Base-by-base conservation (phyloP, 805 yeast species). In the Candida mattraensis region DNA sequence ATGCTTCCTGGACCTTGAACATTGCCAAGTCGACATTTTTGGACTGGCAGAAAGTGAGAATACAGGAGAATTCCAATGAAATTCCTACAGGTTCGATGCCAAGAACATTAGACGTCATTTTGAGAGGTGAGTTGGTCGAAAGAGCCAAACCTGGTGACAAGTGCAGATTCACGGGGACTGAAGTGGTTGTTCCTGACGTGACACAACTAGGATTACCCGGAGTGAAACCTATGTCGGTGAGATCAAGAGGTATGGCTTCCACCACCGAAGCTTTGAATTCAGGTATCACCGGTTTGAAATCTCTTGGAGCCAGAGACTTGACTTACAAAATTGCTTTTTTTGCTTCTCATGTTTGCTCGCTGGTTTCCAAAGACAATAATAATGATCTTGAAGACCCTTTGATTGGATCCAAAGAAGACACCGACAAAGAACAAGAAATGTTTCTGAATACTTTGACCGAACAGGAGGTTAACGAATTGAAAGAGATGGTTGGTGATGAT, bases 71-170 rank as follows among this genome's bases (percentile, higher is more conserved):
- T 54, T 81, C 97, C n/a, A 84, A 72, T 50, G 98, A 91, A 62
- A 91, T 91, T 39, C 99, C 99, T 18, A 87, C 96, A 0, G 99
- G 99, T 18, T 88, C 97, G 3, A 91, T 91, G 99, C 99, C 99
- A 17, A 78, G 99, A 60, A 91, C 96, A 1, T 63, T 91, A 53
- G 99, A 91, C 59, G 91, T 91, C 16, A 84, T 91, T 33, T 64
- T 91, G 40, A 73, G 99, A 51, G 98, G 98, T 33, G 97, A 91
- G 49, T 73, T 87, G 35, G 98, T 93, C 7, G 99, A 91, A 57
- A 73, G 88, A 47, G 97, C 97, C 3, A 93, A 91, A 61, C 97
- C 99, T 1, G 99, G 99, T 48, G 98, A 91, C 62, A 84, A 87
- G 58, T 86, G 96, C 64, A 78, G 79, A 48, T 88, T 93, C 60